A percentile compares a stretch with the other conserved stretches of the same genome.
These are phyloP conservation scores for Platanthera guangdongensis DNA, from an alignment of 106 monocot genomes.

Conservation along the genomic window DNA sequence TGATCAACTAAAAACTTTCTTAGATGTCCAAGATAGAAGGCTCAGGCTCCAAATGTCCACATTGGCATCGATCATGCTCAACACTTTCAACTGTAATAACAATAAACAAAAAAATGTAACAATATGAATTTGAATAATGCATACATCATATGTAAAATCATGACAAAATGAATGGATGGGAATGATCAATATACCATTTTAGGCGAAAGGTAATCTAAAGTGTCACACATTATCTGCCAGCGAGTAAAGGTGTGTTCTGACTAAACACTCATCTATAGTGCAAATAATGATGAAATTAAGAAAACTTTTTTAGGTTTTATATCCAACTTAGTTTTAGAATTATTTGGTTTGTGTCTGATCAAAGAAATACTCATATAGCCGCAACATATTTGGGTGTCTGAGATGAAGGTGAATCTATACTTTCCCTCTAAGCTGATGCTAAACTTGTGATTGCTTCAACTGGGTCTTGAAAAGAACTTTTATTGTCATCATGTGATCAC, in stretches of 20 bases:
- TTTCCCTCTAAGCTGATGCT: slow-evolving; percentile 89
- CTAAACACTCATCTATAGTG: slow-evolving; percentile 85
- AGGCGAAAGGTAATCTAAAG: no score
- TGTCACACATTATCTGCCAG: slow-evolving; percentile 90
- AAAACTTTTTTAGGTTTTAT: background rate
- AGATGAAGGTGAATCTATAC: slow-evolving; percentile 97
- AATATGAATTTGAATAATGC: no score
- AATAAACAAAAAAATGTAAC: no score
- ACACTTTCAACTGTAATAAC: slow-evolving; percentile 61
- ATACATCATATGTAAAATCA: background rate
- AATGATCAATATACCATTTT: no score
- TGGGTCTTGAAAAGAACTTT: slow-evolving; percentile 98
- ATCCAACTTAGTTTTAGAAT: no score
- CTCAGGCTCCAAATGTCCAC: slow-evolving; percentile 99
- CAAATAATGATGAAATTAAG: background rate
- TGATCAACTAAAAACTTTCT: no score
- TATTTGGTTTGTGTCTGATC: slow-evolving; percentile 64
- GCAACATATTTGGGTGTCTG: slow-evolving; percentile 82
- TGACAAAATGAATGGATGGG: no score
- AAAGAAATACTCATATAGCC: slow-evolving; percentile 95
- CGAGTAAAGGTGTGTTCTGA: slow-evolving; percentile 93
- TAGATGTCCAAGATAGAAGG: slow-evolving; percentile 75
- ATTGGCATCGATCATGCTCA: slow-evolving; percentile 88
- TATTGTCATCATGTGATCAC: slow-evolving; percentile 83
- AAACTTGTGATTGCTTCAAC: slow-evolving; percentile 90